phyloP scores from a whole-genome alignment of 495 filamentous ascomycete genomes.

The Neurospora sublineolata region DNA sequence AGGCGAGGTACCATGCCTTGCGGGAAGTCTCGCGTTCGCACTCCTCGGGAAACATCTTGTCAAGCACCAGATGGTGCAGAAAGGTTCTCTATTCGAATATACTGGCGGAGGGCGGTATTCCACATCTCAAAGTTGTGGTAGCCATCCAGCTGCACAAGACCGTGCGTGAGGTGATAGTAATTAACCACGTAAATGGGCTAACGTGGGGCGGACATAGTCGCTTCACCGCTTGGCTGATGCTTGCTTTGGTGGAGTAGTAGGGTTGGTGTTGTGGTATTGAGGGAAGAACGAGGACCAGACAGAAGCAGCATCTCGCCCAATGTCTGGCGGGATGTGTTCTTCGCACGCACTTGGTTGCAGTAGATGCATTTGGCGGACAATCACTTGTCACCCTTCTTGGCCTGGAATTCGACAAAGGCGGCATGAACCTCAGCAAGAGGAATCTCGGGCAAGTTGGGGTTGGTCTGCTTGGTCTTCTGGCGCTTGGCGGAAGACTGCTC shows the following conservation, averaged over 20 bases:
- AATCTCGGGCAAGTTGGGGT: slow-evolving; percentile 13
- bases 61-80: not conserved
- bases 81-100: not conserved
- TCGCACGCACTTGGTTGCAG: slow-evolving; percentile 19
- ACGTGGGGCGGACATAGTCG: not conserved
- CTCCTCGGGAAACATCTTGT: not conserved
- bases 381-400: slow-evolving; percentile 20
- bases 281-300: not conserved
- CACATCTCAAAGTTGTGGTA: not conserved
- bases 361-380: slow-evolving; percentile 14
- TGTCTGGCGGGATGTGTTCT: slow-evolving; percentile 21
- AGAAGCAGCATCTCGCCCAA: not conserved
- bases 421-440: slow-evolving; percentile 19
- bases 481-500: slow-evolving; percentile 6
- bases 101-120: not conserved
- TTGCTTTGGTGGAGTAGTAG: not conserved
- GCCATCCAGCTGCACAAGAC: not conserved
- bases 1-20: not conserved
- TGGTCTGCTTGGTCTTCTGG: slow-evolving; percentile 12
- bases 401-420: slow-evolving; percentile 20
- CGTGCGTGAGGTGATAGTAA: no score
- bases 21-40: not conserved
- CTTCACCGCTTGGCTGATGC: not conserved
- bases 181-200: not conserved
- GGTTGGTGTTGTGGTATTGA: not conserved